These are phyloP conservation scores for Tetracentron sinense DNA, from an alignment of 164 flowering plant genomes.

Conservation along the genomic window DNA sequence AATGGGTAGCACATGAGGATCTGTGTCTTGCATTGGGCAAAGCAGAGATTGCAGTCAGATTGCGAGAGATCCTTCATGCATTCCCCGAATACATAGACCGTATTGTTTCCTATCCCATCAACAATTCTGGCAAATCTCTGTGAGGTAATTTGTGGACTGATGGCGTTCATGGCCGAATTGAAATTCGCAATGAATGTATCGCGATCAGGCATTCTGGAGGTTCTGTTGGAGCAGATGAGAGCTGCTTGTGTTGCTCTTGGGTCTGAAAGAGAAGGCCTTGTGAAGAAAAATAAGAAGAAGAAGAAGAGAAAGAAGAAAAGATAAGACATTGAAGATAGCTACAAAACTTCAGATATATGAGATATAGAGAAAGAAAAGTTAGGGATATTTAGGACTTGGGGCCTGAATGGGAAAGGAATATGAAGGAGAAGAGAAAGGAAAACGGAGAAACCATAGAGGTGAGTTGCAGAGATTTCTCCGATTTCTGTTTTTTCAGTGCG, in stretches of 20 bases:
- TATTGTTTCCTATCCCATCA: constrained; percentile 40
- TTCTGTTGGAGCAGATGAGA: constrained; percentile 50
- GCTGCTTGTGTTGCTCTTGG: constrained; percentile 59
- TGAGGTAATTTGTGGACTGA: constrained; percentile 36
- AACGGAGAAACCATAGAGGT: no score
- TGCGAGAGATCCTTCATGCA: constrained; percentile 61
- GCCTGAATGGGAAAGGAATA: no score
- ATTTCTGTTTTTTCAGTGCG: no score
- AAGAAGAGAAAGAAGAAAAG: background rate
- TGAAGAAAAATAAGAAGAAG: background rate
- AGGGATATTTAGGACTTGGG: no score
- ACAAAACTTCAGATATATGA: no score
- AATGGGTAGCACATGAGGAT: constrained; percentile 61
- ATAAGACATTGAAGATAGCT: background rate
- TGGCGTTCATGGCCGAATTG: constrained; percentile 37
- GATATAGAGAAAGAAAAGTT: no score
- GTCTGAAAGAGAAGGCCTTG: constrained; percentile 30
- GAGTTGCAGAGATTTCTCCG: no score
- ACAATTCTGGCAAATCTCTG: constrained; percentile 31
- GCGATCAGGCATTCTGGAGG: constrained; percentile 31
- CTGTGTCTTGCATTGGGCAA: constrained; percentile 55
- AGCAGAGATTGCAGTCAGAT: constrained; percentile 59
- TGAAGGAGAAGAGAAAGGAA: no score
- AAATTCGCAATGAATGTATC: constrained; percentile 41
- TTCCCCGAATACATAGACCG: constrained; percentile 63